Percentiles rank a stretch among this genome's conserved stretches.
Evolutionary conservation across 2,329 filamentous ascomycete species (phyloP).

Genomic region (Diplodia mutila): DNA sequence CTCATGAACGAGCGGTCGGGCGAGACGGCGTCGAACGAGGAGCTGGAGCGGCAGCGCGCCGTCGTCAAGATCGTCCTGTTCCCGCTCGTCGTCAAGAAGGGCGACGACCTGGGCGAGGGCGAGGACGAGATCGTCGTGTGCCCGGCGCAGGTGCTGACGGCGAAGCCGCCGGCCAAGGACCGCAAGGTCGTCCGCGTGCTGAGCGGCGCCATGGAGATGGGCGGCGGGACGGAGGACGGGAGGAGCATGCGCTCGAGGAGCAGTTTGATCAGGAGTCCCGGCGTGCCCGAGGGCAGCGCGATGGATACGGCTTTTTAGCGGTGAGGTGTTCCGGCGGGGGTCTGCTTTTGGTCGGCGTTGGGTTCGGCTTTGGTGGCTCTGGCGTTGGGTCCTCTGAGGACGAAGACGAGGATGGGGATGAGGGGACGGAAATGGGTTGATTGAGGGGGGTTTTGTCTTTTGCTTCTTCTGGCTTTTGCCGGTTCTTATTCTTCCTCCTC

Average conservation of each 20-base stretch:
- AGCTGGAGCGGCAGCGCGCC: slow-evolving; percentile 74
- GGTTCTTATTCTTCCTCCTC: neutral
- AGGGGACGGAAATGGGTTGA: neutral
- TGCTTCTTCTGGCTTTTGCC: neutral
- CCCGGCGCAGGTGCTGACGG: slow-evolving; percentile 89
- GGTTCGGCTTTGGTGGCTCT: neutral
- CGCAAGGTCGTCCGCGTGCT: slow-evolving; percentile 56
- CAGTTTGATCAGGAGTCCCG: neutral
- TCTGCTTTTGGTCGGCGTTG: slow-evolving; percentile 18
- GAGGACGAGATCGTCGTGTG: slow-evolving; percentile 96
- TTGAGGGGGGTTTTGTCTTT: neutral
- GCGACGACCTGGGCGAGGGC: slow-evolving; percentile 81
- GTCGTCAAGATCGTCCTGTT: slow-evolving; percentile 92
- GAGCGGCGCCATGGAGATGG: slow-evolving; percentile 56
- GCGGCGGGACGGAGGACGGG: slow-evolving; percentile 24
- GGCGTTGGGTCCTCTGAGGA: neutral
- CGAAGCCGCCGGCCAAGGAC: slow-evolving; percentile 46
- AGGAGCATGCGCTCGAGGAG: neutral
- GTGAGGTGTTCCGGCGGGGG: slow-evolving; percentile 17
- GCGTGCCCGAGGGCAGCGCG: neutral
- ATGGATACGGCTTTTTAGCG: slow-evolving; percentile 22
- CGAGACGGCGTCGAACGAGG: slow-evolving; percentile 71
- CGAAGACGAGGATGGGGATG: neutral
- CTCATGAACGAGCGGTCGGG: slow-evolving; percentile 93
- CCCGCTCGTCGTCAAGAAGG: slow-evolving; percentile 94